phyloP scores from a whole-genome alignment of 75 land plant genomes.

The Isoetes taiwanensis region DNA sequence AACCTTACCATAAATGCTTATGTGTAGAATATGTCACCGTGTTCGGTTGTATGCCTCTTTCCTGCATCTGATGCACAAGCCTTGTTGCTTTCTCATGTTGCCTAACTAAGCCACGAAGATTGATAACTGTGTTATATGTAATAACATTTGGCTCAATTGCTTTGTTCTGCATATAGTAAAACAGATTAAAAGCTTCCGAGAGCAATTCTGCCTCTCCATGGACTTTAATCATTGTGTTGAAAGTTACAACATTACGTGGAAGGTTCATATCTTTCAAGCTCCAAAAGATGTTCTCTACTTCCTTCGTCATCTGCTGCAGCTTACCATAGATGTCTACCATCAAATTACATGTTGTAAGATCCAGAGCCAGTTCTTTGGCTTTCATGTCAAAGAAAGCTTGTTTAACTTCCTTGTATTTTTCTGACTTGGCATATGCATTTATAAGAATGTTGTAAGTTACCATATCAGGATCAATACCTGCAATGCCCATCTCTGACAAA shows the following conservation, averaged over 20 bases:
- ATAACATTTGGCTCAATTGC: conserved; percentile 50
- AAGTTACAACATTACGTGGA: conserved; percentile 65
- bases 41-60: conserved; percentile 60
- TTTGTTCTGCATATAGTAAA: conserved; percentile 65
- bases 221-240: conserved; percentile 79
- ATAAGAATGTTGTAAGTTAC: conserved; percentile 70
- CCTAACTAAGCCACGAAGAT: conserved; percentile 45
- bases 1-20: conserved; percentile 68
- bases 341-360: conserved; percentile 74
- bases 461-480: conserved; percentile 47
- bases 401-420: conserved; percentile 48
- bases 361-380: conserved; percentile 31
- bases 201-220: conserved; percentile 72
- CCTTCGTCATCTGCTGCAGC: conserved; percentile 65
- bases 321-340: conserved; percentile 92
- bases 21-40: conserved; percentile 68
- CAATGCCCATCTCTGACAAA: conserved; percentile 40
- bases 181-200: conserved; percentile 69
- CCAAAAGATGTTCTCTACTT: conserved; percentile 80
- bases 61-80: conserved; percentile 64
- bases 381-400: conserved; percentile 69
- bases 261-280: conserved; percentile 51
- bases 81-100: conserved; percentile 75
- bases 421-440: conserved; percentile 41
- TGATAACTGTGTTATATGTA: conserved; percentile 87